Base-by-base conservation (phyloP, 1,284 basidiomycete species). In the Trichosporon faecale region DNA sequence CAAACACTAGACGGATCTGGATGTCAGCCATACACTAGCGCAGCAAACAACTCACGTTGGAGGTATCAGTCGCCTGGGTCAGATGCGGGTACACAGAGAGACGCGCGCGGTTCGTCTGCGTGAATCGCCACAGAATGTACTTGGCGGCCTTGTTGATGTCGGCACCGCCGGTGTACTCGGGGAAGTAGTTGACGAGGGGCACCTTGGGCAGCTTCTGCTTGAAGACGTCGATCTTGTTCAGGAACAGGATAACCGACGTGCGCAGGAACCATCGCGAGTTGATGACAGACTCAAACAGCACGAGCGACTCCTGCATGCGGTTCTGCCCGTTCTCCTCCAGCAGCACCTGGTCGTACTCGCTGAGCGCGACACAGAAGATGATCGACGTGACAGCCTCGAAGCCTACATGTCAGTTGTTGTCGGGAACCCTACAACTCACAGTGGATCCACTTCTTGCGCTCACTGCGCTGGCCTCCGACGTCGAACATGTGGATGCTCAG, bases 101-200 rank as follows among this genome's bases (percentile, higher is more conserved):
- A 67, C 91, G 85, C 37, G 93, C 93, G 31, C 94, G 86, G 80
- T 99, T 99, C 60, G 92, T 91, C 83, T 97, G 94, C 85, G 95
- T 97, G 76, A 98, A 98, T 74, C 93, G 86, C 96, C 95, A 98
- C 25, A 99, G 85, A 72, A 98, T 97, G 79, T 96, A 99, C 81
- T 98, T 98, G 3, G 95, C 94, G 2, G 94, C 96, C 84, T 98
- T 98, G 86, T 97, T 97, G 82, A 98, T 93, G 79, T 98, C 95
- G 8, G 91, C 84, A 0, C 95, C 95, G 44, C 93, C 86, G 0
- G 93, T 93, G 83, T 98, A 99, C 78, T 98, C 96, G 1, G 94
- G 91, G 83, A 98, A 98, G 83, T 94, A 96, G 71, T 88, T 87
- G 68, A 95, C 92, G 18, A 98, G 85, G 2, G 95, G 95, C 7